These are phyloP conservation scores for Fusarium citri DNA, from an alignment of 2,329 filamentous ascomycete genomes.

Conservation along the genomic window DNA sequence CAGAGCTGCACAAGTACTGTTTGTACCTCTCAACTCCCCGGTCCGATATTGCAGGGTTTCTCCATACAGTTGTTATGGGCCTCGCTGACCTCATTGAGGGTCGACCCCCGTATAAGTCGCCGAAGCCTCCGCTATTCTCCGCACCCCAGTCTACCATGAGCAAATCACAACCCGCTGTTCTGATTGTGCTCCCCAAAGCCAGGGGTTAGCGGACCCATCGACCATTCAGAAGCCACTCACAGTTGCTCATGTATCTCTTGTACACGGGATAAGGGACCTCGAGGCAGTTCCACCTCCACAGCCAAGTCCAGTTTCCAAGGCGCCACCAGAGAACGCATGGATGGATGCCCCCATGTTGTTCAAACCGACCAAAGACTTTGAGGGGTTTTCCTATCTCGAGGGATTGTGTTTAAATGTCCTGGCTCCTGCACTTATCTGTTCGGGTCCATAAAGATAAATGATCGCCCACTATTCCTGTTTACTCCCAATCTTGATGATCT, in stretches of 20 bases:
- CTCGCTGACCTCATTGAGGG: constrained; percentile 43
- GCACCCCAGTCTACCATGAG: not conserved
- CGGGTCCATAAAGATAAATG: constrained; percentile 23
- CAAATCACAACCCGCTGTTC: constrained; percentile 18
- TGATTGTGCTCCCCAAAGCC: constrained; percentile 3
- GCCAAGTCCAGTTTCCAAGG: constrained; percentile 41
- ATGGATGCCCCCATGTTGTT: constrained; percentile 33
- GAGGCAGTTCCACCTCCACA: constrained; percentile 37
- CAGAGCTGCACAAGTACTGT: constrained; percentile 18
- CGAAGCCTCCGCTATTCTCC: constrained; percentile 41
- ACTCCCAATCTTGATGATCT: constrained; percentile 13
- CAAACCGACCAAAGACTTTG: constrained; percentile 43
- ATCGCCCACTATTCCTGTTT: constrained; percentile 19
- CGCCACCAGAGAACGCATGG: constrained; percentile 36
- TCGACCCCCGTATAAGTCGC: constrained; percentile 38
- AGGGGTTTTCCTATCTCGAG: constrained; percentile 46
- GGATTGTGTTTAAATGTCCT: constrained; percentile 39
- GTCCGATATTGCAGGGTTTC: constrained; percentile 40
- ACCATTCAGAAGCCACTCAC: constrained; percentile 9
- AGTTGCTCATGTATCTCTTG: constrained; percentile 28
- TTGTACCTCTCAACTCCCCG: constrained; percentile 24
- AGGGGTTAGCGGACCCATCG: constrained; percentile 20
- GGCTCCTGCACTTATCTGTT: constrained; percentile 28
- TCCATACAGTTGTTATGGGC: constrained; percentile 40
- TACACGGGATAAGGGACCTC: constrained; percentile 27